Evolutionary conservation across 192 early-diverging fungal genomes (phyloP).

Genomic region (Coemansia sp.): DNA sequence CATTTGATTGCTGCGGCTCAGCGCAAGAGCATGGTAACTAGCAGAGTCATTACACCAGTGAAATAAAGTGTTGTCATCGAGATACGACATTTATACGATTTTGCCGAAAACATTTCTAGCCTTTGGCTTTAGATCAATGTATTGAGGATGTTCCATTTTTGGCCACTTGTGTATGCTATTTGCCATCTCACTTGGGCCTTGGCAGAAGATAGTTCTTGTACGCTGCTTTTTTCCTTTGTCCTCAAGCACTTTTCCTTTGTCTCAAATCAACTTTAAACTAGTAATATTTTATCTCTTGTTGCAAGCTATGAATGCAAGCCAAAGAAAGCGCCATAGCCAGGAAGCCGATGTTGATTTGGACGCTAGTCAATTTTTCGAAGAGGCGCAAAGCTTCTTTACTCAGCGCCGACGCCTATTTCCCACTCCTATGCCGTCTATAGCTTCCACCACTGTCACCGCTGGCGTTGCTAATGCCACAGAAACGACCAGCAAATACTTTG

Average conservation of each 20-base stretch:
- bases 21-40: constrained; percentile 24
- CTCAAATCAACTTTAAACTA: not conserved
- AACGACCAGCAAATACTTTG: constrained; percentile 12
- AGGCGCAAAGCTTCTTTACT: not conserved
- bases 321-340: not conserved
- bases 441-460: not conserved
- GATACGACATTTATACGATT: too few relatives aligned
- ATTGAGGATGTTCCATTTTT: not conserved
- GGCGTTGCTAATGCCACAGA: not conserved
- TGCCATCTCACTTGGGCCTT: not conserved
- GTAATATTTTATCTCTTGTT: not conserved
- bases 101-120: too few relatives aligned
- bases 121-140: too few relatives aligned
- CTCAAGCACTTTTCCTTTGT: not conserved
- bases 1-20: constrained; percentile 60
- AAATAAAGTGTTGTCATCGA: too few relatives aligned
- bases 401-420: not conserved
- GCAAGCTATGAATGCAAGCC: not conserved
- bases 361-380: not conserved
- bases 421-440: not conserved
- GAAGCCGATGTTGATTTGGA: not conserved
- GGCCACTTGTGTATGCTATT: not conserved
- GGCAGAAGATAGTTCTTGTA: not conserved
- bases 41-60: too few relatives aligned
- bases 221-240: not conserved